Percentiles rank a stretch among this genome's conserved stretches.
phyloP scores from a whole-genome alignment of 495 filamentous ascomycete species.

The Hyphodiscus hymeniophilus region DNA sequence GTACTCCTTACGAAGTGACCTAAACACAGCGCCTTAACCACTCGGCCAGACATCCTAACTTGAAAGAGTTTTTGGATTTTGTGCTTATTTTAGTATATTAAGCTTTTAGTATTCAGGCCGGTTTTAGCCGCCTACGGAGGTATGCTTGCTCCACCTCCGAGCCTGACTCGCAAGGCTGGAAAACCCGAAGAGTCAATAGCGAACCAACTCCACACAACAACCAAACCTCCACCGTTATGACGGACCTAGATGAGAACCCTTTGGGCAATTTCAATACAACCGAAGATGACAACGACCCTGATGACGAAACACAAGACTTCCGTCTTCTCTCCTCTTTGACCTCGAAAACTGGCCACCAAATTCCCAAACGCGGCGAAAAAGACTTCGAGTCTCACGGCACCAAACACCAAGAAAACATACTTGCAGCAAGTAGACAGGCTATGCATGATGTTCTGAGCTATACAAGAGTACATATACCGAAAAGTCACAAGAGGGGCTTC shows the following conservation, averaged over 20 bases:
- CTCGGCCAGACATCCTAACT: conserved; percentile 31
- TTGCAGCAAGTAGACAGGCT: conserved; percentile 73
- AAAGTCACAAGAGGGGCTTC: conserved; percentile 45
- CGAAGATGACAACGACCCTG: conserved; percentile 53
- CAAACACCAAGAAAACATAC: conserved; percentile 60
- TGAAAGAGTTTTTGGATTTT: no score
- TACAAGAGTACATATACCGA: conserved; percentile 55
- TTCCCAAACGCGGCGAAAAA: conserved; percentile 82
- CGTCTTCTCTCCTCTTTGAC: conserved; percentile 57
- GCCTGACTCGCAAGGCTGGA: conserved; percentile 11
- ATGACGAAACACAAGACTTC: conserved; percentile 78
- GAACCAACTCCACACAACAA: background rate
- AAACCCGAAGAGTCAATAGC: background rate
- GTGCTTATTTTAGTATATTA: conserved; percentile 2
- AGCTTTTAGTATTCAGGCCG: no score
- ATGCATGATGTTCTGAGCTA: conserved; percentile 83
- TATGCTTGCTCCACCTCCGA: no score
- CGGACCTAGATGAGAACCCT: conserved; percentile 41
- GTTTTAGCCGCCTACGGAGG: no score
- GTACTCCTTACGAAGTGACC: conserved; percentile 22
- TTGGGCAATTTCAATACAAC: conserved; percentile 21
- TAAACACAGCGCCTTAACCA: conserved; percentile 47
- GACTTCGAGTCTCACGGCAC: conserved; percentile 95
- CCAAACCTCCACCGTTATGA: conserved; percentile 30
- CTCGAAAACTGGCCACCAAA: conserved; percentile 18